Evolutionary conservation across 306 rosid genomes (phyloP).

Genomic region (Fragaria vesca): DNA sequence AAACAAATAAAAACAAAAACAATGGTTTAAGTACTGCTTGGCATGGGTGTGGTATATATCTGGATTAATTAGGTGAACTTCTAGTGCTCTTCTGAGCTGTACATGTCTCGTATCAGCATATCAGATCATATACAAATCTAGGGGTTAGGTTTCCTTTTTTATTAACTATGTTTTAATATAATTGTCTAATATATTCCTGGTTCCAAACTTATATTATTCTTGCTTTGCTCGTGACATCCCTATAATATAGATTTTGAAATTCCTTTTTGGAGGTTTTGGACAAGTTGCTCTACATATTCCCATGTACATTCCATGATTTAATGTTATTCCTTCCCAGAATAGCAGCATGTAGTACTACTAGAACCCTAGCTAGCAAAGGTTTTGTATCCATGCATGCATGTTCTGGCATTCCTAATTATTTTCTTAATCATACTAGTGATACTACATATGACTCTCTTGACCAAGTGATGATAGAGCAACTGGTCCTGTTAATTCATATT

Average conservation of each 20-base stretch:
- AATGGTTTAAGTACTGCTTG: not conserved
- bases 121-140: not conserved
- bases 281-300: conserved; percentile 8
- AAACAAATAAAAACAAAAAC: not conserved
- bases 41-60: not conserved
- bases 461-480: no score
- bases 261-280: conserved; percentile 3
- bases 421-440: no score
- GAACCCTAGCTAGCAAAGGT: not conserved
- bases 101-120: not conserved
- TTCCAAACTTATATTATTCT: not conserved
- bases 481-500: no score
- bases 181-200: no score
- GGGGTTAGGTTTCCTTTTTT: not conserved
- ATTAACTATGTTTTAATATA: not conserved
- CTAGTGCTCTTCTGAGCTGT: not conserved
- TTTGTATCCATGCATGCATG: no score
- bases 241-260: not conserved
- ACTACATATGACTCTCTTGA: no score
- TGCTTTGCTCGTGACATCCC: conserved; percentile 16
- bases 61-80: not conserved
- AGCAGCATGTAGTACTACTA: not conserved
- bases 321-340: not conserved
- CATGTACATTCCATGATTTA: not conserved
- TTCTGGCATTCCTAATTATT: no score